phyloP scores from a whole-genome alignment of 345 rosid genomes.

The Hibiscus syriacus region DNA sequence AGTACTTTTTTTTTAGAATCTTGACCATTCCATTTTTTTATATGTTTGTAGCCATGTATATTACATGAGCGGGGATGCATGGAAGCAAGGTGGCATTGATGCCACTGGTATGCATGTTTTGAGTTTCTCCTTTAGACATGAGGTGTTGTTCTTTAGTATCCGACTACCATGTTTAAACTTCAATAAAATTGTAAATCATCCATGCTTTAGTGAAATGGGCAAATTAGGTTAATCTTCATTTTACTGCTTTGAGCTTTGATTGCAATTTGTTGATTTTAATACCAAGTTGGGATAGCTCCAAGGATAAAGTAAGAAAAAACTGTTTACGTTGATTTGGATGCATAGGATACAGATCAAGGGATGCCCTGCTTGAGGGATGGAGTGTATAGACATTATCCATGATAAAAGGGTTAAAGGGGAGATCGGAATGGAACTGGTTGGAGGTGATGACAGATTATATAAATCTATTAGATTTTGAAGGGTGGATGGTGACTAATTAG shows the following conservation, averaged over 20 bases:
- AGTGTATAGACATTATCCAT: not conserved
- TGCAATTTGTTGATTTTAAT: not conserved
- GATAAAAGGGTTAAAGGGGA: not conserved
- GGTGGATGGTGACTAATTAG: not conserved
- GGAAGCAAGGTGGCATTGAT: constrained; percentile 99
- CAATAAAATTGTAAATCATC: not conserved
- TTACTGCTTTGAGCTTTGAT: not conserved
- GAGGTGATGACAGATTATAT: not conserved
- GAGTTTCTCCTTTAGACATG: not conserved
- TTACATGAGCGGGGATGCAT: constrained; percentile 99
- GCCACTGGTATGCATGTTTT: constrained; percentile 63
- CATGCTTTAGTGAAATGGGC: not conserved
- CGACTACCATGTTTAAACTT: not conserved
- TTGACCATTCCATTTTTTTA: constrained; percentile 26
- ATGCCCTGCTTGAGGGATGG: not conserved
- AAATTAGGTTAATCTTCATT: not conserved
- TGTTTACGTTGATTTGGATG: not conserved
- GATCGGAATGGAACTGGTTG: not conserved
- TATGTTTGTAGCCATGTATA: constrained; percentile 68
- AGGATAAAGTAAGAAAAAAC: not conserved
- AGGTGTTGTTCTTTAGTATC: not conserved
- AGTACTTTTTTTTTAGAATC: constrained; percentile 10
- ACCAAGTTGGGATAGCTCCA: not conserved
- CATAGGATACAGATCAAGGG: not conserved
- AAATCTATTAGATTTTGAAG: not conserved